Percentiles rank a stretch among this genome's conserved stretches.
These are phyloP conservation scores for Mortierella antarctica DNA, from an alignment of 192 early-diverging fungal species.

Conservation along the genomic window DNA sequence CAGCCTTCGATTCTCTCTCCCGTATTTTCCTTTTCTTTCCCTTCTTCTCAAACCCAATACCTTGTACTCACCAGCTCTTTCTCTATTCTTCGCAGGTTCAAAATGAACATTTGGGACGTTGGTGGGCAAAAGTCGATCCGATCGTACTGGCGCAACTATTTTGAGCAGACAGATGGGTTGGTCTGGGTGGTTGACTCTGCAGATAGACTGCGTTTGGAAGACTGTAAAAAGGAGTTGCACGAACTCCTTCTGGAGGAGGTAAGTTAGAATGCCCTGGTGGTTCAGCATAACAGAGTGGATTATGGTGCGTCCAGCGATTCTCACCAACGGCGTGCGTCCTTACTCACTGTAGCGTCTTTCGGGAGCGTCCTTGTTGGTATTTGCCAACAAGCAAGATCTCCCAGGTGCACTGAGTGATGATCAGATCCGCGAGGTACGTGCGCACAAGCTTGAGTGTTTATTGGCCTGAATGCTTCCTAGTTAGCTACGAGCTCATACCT, in stretches of 20 bases:
- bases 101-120: conserved; percentile 96
- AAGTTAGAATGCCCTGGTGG: conserved; percentile 22
- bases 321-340: not conserved
- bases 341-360: conserved; percentile 72
- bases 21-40: not conserved
- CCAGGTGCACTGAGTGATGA: conserved; percentile 77
- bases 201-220: conserved; percentile 82
- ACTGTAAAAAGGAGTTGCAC: conserved; percentile 83
- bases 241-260: conserved; percentile 90
- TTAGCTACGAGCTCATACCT: not conserved
- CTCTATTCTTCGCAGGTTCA: conserved; percentile 64
- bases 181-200: conserved; percentile 99
- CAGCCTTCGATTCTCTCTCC: not conserved
- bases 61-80: not conserved
- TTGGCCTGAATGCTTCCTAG: not conserved
- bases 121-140: conserved; percentile 98
- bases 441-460: not conserved
- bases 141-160: conserved; percentile 99
- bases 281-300: not conserved
- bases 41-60: not conserved
- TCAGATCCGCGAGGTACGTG: conserved; percentile 75
- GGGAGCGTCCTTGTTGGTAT: conserved; percentile 92
- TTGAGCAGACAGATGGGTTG: conserved; percentile 98
- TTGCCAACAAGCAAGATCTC: conserved; percentile 99
- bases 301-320: not conserved